Evolutionary conservation across 768 basidiomycete species (phyloP), one percentile per base, ranked within the genome.

Genomic region (Lentinus brumalis): DNA sequence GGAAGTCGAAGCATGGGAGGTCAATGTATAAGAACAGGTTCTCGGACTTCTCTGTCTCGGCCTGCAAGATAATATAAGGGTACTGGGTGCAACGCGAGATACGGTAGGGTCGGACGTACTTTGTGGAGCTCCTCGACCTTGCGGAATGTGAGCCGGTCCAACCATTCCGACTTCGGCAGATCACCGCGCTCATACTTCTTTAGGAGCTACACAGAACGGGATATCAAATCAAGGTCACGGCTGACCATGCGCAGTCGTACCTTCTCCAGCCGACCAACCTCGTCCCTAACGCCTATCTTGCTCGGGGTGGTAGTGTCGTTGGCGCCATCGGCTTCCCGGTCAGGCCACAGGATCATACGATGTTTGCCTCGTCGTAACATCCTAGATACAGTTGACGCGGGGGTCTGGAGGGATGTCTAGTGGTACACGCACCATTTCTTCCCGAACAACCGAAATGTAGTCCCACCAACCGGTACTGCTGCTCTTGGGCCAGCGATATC

Each of bases 161-260:
- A 77, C 97, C 97, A 99, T 58, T 98, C 97, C 2, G 93, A 89
- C 73, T 95, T 94, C 2, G 90, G 86, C 32, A 99, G 80, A 72
- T 98, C 97, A 0, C 95, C 95, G 16, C 94, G 82, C 68, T 98
- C 95, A 67, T 96, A 95, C 73, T 97, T 97, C 80, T 98, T 97
- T 55, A 99, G 91, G 16, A 91, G 81, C 88, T 92, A 57, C 38
- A 57, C 5, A 40, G 15, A 16, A 30, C 29, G 15, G 32, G 21
- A 16, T 32, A 18, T 4, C 40, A 4, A 40, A 26, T 26, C 21
- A 18, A 21, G 50, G 26, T 11, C 49, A 15, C 39, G 32, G 32
- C 12, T 18, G 15, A 4, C 30, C 29, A 14, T 16, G 49, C 11
- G 11, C 6, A 30, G 31, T 66, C 77, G 31, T 46, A 91, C 94